Evolutionary conservation across 352 stramenopile species (phyloP).

Genomic region (Globisporangium heterothallicum): DNA sequence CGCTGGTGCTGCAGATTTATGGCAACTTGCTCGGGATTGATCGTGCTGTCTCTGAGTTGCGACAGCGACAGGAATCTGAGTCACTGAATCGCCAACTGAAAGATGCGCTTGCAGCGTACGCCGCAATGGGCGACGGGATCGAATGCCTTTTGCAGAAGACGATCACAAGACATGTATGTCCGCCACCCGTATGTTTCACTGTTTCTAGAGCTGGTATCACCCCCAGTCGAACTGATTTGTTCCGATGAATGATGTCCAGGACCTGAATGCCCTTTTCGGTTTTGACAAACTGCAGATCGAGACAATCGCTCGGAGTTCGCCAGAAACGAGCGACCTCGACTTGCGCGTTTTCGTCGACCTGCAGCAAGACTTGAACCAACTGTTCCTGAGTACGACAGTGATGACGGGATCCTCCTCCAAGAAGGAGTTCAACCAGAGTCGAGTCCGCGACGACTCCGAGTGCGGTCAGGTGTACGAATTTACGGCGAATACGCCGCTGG

Average conservation of each 20-base stretch:
- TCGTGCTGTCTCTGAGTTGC: neutral
- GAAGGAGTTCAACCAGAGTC: neutral
- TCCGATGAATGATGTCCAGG: neutral
- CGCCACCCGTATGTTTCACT: too few relatives aligned
- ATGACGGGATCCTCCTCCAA: neutral
- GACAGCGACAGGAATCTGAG: neutral
- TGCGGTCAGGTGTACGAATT: neutral
- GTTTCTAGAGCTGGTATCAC: too few relatives aligned
- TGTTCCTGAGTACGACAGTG: neutral
- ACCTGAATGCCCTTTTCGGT: neutral
- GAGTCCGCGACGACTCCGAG: neutral
- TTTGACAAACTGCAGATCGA: neutral
- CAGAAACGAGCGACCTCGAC: neutral
- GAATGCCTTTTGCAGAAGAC: neutral
- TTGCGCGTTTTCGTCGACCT: neutral
- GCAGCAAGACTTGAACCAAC: neutral
- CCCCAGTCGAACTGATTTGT: too few relatives aligned
- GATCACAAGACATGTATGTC: neutral
- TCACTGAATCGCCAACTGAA: neutral
- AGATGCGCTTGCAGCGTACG: neutral
- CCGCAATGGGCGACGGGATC: neutral
- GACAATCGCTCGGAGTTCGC: neutral
- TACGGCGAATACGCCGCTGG: neutral
- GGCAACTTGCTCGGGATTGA: too few relatives aligned
- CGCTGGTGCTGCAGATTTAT: too few relatives aligned